A percentile compares a stretch with the other conserved stretches of the same genome.
Evolutionary conservation across 805 yeast species (phyloP).

Genomic region (Myxozyma geophila): DNA sequence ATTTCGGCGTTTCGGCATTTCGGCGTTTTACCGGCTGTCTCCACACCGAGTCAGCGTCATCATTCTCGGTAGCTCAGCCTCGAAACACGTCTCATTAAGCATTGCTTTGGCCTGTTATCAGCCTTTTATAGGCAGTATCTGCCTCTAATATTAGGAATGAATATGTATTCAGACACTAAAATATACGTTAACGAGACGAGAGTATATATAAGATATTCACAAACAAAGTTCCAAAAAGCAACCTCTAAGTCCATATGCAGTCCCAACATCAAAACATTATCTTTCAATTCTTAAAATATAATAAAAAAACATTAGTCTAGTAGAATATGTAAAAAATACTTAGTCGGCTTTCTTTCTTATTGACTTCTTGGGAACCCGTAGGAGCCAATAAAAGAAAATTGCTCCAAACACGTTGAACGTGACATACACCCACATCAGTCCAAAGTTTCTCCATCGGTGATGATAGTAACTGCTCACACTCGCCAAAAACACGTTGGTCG

Average conservation of each 20-base stretch:
- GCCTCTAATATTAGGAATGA: too few species aligned
- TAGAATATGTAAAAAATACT: neutral
- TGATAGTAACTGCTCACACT: conserved; percentile 47
- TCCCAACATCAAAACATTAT: neutral
- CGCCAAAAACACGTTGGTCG: conserved; percentile 40
- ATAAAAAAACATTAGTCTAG: neutral
- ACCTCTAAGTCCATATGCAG: too few species aligned
- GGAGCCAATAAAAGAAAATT: conserved; percentile 48
- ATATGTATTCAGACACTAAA: neutral
- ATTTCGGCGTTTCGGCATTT: too few species aligned
- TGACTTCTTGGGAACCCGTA: conserved; percentile 31
- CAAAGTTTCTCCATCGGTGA: conserved; percentile 72
- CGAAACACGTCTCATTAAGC: too few species aligned
- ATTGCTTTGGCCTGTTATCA: too few species aligned
- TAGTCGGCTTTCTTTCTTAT: conserved; percentile 18
- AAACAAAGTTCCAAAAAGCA: too few species aligned
- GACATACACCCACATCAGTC: conserved; percentile 57
- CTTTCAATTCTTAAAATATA: neutral
- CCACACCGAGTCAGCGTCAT: too few species aligned
- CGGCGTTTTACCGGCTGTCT: too few species aligned
- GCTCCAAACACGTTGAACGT: conserved; percentile 47
- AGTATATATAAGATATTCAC: too few species aligned
- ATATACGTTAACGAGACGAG: too few species aligned
- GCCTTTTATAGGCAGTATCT: too few species aligned
- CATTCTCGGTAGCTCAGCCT: too few species aligned